phyloP scores from a whole-genome alignment of 163 green algal species.

The Chlamydomonas reinhardtii region DNA sequence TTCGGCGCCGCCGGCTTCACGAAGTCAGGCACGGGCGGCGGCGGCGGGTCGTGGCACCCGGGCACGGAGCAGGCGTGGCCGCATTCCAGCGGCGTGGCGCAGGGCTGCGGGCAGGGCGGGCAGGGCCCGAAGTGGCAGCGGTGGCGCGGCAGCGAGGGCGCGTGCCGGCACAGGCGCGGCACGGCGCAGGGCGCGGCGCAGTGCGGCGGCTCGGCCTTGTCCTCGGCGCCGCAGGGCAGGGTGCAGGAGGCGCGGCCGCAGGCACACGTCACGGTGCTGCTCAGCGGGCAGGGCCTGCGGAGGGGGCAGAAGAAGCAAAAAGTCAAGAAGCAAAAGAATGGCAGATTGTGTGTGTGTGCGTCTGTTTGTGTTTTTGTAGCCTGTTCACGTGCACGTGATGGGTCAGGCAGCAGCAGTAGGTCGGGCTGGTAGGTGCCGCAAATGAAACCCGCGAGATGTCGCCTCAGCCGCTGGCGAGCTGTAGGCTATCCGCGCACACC shows the following conservation, averaged over 20 bases:
- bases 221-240: slow-evolving; percentile 85
- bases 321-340: too few species aligned
- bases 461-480: too few species aligned
- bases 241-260: slow-evolving; percentile 74
- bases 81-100: slow-evolving; percentile 65
- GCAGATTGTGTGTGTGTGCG: too few species aligned
- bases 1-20: slow-evolving; percentile 48
- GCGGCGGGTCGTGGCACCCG: slow-evolving; percentile 78
- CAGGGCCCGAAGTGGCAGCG: slow-evolving; percentile 88
- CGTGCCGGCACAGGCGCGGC: slow-evolving; percentile 75
- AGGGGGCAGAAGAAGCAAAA: neutral
- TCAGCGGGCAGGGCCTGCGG: slow-evolving; percentile 83
- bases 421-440: too few species aligned
- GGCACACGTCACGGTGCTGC: slow-evolving; percentile 74
- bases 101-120: slow-evolving; percentile 71
- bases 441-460: too few species aligned
- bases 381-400: neutral
- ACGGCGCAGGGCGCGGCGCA: slow-evolving; percentile 78
- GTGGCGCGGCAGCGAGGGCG: slow-evolving; percentile 56
- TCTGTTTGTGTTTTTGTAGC: neutral
- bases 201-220: slow-evolving; percentile 65
- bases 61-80: slow-evolving; percentile 72
- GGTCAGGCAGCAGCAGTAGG: too few species aligned
- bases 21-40: slow-evolving; percentile 52
- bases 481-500: too few species aligned